Evolutionary conservation across 2,329 filamentous ascomycete species (phyloP).

Genomic region (Neospermospora avenae): DNA sequence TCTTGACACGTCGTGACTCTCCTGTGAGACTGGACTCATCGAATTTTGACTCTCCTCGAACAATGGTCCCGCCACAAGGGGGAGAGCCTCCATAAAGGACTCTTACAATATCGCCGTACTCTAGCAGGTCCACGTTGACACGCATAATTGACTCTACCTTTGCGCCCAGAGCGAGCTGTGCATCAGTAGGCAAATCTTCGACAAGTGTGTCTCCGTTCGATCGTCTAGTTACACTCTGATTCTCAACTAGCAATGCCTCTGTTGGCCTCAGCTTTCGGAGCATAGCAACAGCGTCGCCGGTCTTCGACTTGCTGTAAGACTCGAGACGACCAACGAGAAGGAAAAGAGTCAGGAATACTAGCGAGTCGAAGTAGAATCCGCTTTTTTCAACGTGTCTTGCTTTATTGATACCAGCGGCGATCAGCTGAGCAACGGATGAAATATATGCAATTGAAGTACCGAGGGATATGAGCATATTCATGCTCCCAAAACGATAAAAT

Average conservation of each 20-base stretch:
- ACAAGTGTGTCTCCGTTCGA: constrained; percentile 4
- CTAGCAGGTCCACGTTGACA: constrained; percentile 54
- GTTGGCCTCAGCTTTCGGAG: constrained; percentile 74
- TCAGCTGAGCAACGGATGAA: constrained; percentile 75
- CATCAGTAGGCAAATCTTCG: constrained; percentile 5
- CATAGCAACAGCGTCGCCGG: constrained; percentile 79
- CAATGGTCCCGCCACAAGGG: constrained; percentile 73
- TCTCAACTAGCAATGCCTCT: constrained; percentile 67
- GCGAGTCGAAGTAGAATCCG: constrained; percentile 82
- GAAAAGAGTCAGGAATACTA: constrained; percentile 88
- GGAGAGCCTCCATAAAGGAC: constrained; percentile 79
- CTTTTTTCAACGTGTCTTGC: constrained; percentile 42
- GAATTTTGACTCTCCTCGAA: constrained; percentile 63
- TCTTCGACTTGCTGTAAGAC: constrained; percentile 87
- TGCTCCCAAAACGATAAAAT: constrained; percentile 92
- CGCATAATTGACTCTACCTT: constrained; percentile 15
- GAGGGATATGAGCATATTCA: constrained; percentile 90
- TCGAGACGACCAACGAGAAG: constrained; percentile 74
- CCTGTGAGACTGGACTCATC: constrained; percentile 90
- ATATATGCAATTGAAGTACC: constrained; percentile 87
- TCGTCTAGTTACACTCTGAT: neutral
- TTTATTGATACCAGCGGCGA: constrained; percentile 50
- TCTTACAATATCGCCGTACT: constrained; percentile 70
- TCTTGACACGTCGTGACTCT: constrained; percentile 66
- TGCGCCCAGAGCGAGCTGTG: neutral